Conservation (phyloP, 2,329 filamentous ascomycete genomes). For the Diaporthe citri region DNA sequence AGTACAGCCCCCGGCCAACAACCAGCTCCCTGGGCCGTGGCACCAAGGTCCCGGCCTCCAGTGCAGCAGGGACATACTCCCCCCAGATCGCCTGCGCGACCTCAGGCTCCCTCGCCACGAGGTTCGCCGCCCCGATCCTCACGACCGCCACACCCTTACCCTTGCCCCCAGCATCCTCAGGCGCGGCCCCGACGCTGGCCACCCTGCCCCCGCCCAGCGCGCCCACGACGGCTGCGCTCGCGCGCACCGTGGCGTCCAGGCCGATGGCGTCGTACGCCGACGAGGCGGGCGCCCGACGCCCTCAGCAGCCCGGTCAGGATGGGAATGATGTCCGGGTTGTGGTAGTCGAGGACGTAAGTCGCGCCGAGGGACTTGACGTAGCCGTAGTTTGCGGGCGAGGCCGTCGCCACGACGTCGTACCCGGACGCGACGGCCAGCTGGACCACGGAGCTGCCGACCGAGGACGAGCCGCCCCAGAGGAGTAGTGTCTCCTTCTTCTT, state of each 20-base stretch:
- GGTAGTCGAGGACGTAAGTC: constrained; percentile 39
- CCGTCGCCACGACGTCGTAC: constrained; percentile 38
- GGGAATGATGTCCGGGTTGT: constrained; percentile 43
- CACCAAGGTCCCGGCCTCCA: constrained; percentile 44
- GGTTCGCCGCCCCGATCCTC: constrained; percentile 1
- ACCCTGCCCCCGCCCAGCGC: constrained; percentile 13
- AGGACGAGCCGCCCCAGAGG: constrained; percentile 62
- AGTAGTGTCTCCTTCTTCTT: constrained; percentile 47
- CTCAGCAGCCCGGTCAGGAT: constrained; percentile 23
- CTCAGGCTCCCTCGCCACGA: constrained; percentile 25
- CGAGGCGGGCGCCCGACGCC: constrained; percentile 19
- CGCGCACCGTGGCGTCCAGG: constrained; percentile 25
- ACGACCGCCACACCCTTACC: constrained; percentile 19
- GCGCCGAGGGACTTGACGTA: constrained; percentile 37
- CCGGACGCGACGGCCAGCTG: constrained; percentile 50
- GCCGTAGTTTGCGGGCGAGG: constrained; percentile 31
- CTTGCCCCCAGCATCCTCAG: not conserved
- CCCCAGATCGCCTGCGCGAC: constrained; percentile 32
- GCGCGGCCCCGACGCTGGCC: constrained; percentile 25
- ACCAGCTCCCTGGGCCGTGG: constrained; percentile 46
- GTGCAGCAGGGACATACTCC: constrained; percentile 46
- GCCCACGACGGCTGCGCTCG: constrained; percentile 22
- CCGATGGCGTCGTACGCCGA: constrained; percentile 37
- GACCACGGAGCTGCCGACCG: constrained; percentile 57
- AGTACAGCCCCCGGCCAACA: constrained; percentile 47